phyloP scores from a whole-genome alignment of 2,329 filamentous ascomycete genomes.

The Mycosphaerella sp. region DNA sequence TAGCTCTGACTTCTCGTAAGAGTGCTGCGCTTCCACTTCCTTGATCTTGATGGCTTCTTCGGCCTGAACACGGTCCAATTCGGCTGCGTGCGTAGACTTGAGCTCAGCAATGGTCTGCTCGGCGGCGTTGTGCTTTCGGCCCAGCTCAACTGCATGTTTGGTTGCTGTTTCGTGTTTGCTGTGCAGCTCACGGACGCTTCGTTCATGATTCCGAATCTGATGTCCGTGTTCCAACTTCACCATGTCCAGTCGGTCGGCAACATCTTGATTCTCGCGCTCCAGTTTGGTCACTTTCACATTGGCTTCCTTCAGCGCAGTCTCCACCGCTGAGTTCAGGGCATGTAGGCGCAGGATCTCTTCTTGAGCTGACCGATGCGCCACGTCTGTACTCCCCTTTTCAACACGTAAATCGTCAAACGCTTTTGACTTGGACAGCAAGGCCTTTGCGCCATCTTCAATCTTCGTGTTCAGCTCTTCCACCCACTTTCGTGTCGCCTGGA shows the following conservation, averaged over 20 bases:
- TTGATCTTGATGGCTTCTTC: constrained; percentile 2
- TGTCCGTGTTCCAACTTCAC: background rate
- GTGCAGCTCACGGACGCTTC: constrained; percentile 20
- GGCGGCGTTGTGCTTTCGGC: constrained; percentile 2
- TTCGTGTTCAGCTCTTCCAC: constrained; percentile 15
- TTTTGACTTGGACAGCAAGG: constrained; percentile 11
- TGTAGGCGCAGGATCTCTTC: constrained; percentile 9
- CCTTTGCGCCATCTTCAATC: constrained; percentile 15
- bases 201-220: constrained; percentile 13
- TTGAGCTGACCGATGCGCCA: constrained; percentile 11
- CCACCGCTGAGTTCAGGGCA: constrained; percentile 16
- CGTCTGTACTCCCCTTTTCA: constrained; percentile 12
- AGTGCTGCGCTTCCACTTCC: constrained; percentile 1
- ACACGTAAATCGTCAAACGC: constrained; percentile 10
- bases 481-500: constrained; percentile 15
- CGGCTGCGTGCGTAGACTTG: background rate
- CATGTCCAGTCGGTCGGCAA: constrained; percentile 18
- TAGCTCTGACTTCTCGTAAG: constrained; percentile 1
- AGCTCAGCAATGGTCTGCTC: background rate
- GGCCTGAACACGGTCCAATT: background rate
- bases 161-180: constrained; percentile 7
- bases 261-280: constrained; percentile 20
- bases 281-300: constrained; percentile 17
- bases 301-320: constrained; percentile 12
- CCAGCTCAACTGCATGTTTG: constrained; percentile 6